Conservation (phyloP, 1,139 yeast genomes). For the Scheffersomyces lignicola region DNA sequence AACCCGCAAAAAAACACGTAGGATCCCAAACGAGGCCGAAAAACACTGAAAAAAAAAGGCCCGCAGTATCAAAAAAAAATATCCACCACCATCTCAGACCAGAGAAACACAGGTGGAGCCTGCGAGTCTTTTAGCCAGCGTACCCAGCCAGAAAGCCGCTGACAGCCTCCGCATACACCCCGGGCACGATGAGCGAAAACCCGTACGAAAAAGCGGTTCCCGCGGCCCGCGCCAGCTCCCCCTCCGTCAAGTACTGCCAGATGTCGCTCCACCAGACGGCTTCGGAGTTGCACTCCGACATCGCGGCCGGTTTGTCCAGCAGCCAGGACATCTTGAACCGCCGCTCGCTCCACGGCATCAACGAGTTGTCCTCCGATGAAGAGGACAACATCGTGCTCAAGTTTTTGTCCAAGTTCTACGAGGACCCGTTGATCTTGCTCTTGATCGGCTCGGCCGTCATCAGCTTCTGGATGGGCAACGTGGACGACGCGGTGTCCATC, state of each 20-base stretch:
- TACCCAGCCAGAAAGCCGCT: too few species aligned
- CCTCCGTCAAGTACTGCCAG: constrained; percentile 56
- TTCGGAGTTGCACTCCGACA: constrained; percentile 60
- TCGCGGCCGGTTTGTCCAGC: constrained; percentile 57
- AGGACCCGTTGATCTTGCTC: constrained; percentile 83
- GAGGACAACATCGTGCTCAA: constrained; percentile 70
- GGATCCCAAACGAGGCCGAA: too few species aligned
- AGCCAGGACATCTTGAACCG: constrained; percentile 71
- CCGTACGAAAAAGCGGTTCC: constrained; percentile 26
- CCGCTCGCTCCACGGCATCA: constrained; percentile 71
- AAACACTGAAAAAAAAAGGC: too few species aligned
- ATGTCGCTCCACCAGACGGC: constrained; percentile 63
- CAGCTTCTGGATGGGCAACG: constrained; percentile 87
- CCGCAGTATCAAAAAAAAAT: too few species aligned
- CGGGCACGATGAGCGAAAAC: constrained; percentile 41
- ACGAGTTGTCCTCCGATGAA: constrained; percentile 72
- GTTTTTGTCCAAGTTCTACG: constrained; percentile 77
- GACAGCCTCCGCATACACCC: too few species aligned
- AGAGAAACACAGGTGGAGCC: too few species aligned
- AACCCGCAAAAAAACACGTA: too few species aligned
- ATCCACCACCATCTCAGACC: too few species aligned
- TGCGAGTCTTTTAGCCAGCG: too few species aligned
- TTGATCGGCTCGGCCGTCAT: constrained; percentile 85
- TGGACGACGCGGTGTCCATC: constrained; percentile 89
- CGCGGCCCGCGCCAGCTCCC: constrained; percentile 28